Evolutionary conservation across 2,329 filamentous ascomycete genomes (phyloP).

Genomic region (Xylaria digitata): DNA sequence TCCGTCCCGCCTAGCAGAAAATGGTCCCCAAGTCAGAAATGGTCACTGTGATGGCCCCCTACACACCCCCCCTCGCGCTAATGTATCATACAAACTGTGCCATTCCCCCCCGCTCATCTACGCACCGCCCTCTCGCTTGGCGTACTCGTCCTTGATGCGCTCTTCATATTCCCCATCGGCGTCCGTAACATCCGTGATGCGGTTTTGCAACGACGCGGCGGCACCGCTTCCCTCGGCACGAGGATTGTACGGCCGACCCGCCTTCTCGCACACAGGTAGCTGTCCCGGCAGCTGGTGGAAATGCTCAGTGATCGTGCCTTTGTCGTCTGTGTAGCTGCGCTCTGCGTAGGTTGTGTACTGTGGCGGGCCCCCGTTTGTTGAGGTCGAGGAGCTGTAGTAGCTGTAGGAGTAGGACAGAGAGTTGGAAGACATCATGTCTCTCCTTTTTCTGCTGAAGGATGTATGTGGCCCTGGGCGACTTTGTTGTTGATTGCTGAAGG

Average conservation of each 20-base stretch:
- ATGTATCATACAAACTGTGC: background rate
- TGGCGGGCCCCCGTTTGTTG: slow-evolving; percentile 30
- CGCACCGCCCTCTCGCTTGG: slow-evolving; percentile 32
- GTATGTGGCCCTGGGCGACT: background rate
- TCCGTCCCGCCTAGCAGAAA: too few relatives aligned
- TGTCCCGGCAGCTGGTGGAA: slow-evolving; percentile 36
- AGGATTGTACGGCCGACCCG: slow-evolving; percentile 9
- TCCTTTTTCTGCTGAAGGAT: background rate
- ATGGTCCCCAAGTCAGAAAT: too few relatives aligned
- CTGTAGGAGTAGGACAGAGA: slow-evolving; percentile 37
- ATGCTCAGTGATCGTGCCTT: slow-evolving; percentile 34
- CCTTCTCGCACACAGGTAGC: slow-evolving; percentile 35
- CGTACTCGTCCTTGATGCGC: slow-evolving; percentile 30
- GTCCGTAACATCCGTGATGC: slow-evolving; percentile 37
- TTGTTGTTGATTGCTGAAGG: background rate
- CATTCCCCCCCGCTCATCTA: slow-evolving; percentile 3
- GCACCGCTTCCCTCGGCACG: slow-evolving; percentile 11
- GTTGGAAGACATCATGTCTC: slow-evolving; percentile 17
- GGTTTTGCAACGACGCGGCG: slow-evolving; percentile 15
- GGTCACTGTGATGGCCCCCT: too few relatives aligned
- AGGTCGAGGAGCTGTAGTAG: slow-evolving; percentile 35
- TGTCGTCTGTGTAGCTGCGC: slow-evolving; percentile 34
- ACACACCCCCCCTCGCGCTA: too few relatives aligned
- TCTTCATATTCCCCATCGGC: slow-evolving; percentile 27
- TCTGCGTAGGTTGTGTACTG: slow-evolving; percentile 34